Evolutionary conservation across 1,284 basidiomycete species (phyloP).

Genomic region (Leccinum subrobustum): DNA sequence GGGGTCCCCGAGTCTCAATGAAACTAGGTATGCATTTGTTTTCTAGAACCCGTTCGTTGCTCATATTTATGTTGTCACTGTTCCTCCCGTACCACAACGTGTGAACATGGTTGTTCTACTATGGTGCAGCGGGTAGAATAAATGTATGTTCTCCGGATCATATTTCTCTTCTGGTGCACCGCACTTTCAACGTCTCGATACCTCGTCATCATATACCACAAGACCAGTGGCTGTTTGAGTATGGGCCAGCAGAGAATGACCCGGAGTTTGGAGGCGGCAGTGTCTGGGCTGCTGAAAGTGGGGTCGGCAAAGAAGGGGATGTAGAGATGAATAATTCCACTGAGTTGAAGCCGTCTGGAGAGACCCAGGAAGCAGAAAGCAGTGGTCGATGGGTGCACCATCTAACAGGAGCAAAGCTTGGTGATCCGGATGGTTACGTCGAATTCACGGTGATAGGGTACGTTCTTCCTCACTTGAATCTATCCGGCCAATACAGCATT

Average conservation of each 20-base stretch:
- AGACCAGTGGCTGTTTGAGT: conserved; percentile 85
- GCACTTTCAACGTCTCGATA: conserved; percentile 97
- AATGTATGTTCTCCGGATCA: conserved; percentile 94
- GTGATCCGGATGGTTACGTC: conserved; percentile 68
- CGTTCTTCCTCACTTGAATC: conserved; percentile 1
- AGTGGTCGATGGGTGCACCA: conserved; percentile 84
- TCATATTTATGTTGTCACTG: conserved; percentile 3
- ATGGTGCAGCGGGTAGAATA: conserved; percentile 72
- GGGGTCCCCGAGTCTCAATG: conserved; percentile 88
- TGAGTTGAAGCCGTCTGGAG: conserved; percentile 29
- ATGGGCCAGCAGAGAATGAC: conserved; percentile 75
- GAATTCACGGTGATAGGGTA: conserved; percentile 92
- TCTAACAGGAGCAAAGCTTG: conserved; percentile 68
- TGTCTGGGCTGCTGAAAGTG: conserved; percentile 21
- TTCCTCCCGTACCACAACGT: not conserved
- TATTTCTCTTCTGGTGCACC: conserved; percentile 88
- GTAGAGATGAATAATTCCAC: conserved; percentile 28
- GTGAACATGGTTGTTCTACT: not conserved
- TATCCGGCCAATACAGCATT: not conserved
- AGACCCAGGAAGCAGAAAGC: conserved; percentile 37
- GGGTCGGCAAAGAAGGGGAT: conserved; percentile 23
- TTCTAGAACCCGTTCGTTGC: not conserved
- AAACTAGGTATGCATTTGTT: conserved; percentile 62
- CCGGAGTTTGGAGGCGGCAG: conserved; percentile 57
- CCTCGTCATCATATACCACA: conserved; percentile 88